Base-by-base conservation (phyloP, 1,139 yeast species). In the Geotrichum carabidarum region DNA sequence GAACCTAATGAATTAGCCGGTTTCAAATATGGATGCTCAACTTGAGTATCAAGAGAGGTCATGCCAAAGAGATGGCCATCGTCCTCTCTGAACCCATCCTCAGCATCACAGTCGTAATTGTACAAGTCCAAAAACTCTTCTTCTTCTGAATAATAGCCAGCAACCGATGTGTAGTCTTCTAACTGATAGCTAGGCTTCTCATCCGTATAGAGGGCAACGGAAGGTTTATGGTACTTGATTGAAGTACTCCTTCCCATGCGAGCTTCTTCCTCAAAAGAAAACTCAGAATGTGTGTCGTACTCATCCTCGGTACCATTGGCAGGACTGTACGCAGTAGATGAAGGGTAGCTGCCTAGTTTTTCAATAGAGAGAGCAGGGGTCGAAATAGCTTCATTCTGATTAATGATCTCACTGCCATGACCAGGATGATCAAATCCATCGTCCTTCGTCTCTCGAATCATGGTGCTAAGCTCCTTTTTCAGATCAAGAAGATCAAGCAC, bases 181-280 rank as follows among this genome's bases (percentile, higher is more conserved):
- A 43, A 8, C 17, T 30, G 34, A 31, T 27, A 43, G 34, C 35
- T 7, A 12, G 35, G 36, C 4, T n/a, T 8, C 14, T 9, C 36
- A 12, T 43, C 46, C 7, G 22, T 15, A 12, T 12, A 2, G 8
- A 11, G 12, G 15, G 32, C 6, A 11, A 31, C 40, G 12, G 44
- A 22, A 27, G 50, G 41, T 14, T 48, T 56, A 30, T 54, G 57
- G 30, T 54, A 56, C n/a, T 47, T 54, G 11, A 56, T 47, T 8
- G 59, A 56, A 4, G 57, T 43, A 35, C 43, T 56, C 36, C 59
- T 45, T 7, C 59, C 57, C 50, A 54, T 54, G 31, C 48, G 12
- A 1, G 42, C 44, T 27, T 56, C 55, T 51, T 56, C 59, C 48
- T 56, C 59, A 51, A 55, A 55, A 4, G 58, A 55, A 48, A 56